phyloP scores from a whole-genome alignment of 2,329 filamentous ascomycete species.

The Atkinsonella hypoxylon region DNA sequence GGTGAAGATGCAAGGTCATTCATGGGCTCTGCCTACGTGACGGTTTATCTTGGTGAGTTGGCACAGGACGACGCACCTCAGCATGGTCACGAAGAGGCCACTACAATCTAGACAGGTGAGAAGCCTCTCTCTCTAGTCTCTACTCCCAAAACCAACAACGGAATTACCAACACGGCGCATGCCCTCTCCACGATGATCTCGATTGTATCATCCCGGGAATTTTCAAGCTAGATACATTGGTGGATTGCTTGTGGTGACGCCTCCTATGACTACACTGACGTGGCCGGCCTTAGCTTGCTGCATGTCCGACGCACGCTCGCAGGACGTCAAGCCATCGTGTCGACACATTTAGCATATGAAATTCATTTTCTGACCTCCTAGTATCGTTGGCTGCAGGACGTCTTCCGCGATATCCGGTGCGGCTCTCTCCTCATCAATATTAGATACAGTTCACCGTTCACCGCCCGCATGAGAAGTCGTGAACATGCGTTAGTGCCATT shows the following conservation, averaged over 20 bases:
- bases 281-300: background rate
- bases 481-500: background rate
- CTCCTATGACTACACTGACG: background rate
- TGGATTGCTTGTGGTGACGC: background rate
- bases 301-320: background rate
- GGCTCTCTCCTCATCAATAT: background rate
- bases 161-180: background rate
- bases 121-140: background rate
- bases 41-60: background rate
- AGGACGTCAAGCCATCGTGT: background rate
- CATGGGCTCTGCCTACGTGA: slow-evolving; percentile 2
- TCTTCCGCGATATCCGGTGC: background rate
- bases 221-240: background rate
- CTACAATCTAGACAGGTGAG: background rate
- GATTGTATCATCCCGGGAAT: background rate
- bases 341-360: background rate
- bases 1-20: slow-evolving; percentile 1
- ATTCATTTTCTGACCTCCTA: background rate
- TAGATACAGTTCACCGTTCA: background rate
- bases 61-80: background rate
- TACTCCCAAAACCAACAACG: background rate
- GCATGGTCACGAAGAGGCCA: slow-evolving; percentile 1
- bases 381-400: background rate
- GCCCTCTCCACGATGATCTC: background rate
- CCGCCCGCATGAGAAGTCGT: background rate